Base-by-base conservation (phyloP, 768 basidiomycete genomes). In the Arthromyces matolae region DNA sequence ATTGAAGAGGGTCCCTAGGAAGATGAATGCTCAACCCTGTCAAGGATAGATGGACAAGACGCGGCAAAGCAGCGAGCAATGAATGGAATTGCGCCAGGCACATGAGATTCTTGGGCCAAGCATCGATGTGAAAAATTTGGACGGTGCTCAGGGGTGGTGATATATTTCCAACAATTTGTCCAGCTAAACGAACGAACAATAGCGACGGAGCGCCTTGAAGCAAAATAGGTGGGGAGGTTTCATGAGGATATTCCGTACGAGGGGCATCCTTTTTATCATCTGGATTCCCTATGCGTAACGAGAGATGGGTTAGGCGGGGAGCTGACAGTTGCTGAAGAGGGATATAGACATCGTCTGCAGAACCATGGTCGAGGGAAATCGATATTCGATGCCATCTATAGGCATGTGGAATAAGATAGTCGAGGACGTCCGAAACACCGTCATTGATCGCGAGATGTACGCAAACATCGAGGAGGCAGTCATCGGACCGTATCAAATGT, bases 71-170 rank as follows among this genome's bases (percentile, higher is more conserved):
- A 9, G 58, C 55, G 13, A 76, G 54, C 37, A 74, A 50, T 10
- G 59, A 51, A 27, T 61, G 65, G 43, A 73, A 68, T 42, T 71
- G 70, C 12, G 60, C 52, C 34, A 66, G 61, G 35, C 62, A 64
- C 61, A 74, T 61, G 43, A 59, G 56, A 42, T 64, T 58, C 29
- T 62, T 64, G 9, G 65, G 60, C 60, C 66, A 69, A 4, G 73
- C 73, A 35, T 73, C 73, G 18, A 78, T 56, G 47, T 76, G 71
- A n/a, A 78, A 63, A 12, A 70, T 75, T 6, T 64, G 65, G 18
- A 73, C 60, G 5, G 54, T 48, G 8, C 48, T 49, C 12, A 67
- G 56, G 0, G 74, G 70, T 8, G 75, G 76, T 20, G 65, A 64
- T 14, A 75, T 57, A 20, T 60, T 63, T 7, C 73, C 71, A 14